Conservation (phyloP, 1,139 yeast species). For the Blastobotrys elegans region DNA sequence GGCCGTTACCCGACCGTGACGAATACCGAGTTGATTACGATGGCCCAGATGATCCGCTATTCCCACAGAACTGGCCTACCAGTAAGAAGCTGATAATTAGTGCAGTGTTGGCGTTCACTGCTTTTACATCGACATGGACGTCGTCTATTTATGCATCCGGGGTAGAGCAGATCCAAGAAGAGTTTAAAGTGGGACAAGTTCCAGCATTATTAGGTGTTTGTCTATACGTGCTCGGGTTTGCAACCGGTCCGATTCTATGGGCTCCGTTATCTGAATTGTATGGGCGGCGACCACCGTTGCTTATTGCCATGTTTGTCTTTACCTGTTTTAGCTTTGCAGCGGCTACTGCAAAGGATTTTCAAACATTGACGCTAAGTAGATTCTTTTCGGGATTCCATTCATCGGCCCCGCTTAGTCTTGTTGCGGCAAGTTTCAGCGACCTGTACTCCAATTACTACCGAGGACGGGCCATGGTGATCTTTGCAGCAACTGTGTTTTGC, state of each 20-base stretch:
- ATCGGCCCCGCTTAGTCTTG: constrained; percentile 76
- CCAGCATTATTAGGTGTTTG: constrained; percentile 52
- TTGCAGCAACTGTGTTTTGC: constrained; percentile 61
- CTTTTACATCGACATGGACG: constrained; percentile 40
- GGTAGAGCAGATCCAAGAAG: constrained; percentile 26
- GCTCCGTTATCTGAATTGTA: constrained; percentile 75
- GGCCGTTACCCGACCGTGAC: constrained; percentile 42
- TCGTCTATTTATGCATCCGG: constrained; percentile 42
- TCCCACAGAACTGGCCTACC: constrained; percentile 47
- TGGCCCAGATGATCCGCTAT: constrained; percentile 47
- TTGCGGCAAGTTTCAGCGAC: constrained; percentile 80
- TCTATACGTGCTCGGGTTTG: constrained; percentile 72
- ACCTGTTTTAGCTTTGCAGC: constrained; percentile 61
- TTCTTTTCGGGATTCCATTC: constrained; percentile 53
- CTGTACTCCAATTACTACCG: constrained; percentile 55
- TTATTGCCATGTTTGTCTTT: constrained; percentile 53
- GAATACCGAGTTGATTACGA: constrained; percentile 48
- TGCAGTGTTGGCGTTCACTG: constrained; percentile 34
- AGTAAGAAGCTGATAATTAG: constrained; percentile 33
- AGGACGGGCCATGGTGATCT: constrained; percentile 66
- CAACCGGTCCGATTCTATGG: constrained; percentile 78
- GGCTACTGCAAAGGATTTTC: constrained; percentile 67
- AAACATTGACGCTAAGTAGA: constrained; percentile 65
- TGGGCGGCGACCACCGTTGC: constrained; percentile 59
- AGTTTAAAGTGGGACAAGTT: constrained; percentile 30